Conservation (phyloP, 2,329 filamentous ascomycete species). For the Aureobasidium sp. region DNA sequence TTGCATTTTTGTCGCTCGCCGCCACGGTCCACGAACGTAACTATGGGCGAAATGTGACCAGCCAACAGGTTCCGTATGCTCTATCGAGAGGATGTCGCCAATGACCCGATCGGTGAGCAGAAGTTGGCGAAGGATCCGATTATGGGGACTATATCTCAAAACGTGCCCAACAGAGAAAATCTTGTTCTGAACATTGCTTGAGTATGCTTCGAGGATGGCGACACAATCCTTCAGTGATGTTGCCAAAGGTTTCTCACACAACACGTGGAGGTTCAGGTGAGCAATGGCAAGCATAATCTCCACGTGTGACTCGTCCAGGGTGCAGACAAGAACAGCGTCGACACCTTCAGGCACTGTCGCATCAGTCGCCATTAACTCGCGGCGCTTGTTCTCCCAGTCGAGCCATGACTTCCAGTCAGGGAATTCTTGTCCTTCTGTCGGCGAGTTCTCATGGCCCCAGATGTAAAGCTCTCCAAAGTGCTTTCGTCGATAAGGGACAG, state of each 20-base stretch:
- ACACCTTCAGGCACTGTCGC: neutral
- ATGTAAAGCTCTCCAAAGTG: neutral
- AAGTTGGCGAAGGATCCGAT: neutral
- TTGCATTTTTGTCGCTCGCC: neutral
- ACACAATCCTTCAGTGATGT: neutral
- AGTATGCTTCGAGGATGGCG: neutral
- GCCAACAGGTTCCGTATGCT: neutral
- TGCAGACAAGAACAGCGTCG: neutral
- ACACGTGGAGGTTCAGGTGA: neutral
- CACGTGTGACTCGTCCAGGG: neutral
- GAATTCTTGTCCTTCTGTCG: neutral
- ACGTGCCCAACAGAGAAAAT: neutral
- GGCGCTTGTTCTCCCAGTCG: neutral
- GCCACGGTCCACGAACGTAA: neutral
- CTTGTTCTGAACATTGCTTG: neutral
- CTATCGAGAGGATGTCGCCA: neutral
- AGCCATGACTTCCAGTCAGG: neutral
- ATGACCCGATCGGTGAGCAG: neutral
- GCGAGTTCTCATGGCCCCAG: neutral
- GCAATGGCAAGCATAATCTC: neutral
- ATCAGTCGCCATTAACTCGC: neutral
- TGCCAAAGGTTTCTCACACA: neutral
- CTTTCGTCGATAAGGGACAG: neutral
- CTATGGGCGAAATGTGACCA: neutral
- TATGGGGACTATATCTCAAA: neutral